Conservation (phyloP, 2,329 filamentous ascomycete genomes). For the Alternaria incomplexa region DNA sequence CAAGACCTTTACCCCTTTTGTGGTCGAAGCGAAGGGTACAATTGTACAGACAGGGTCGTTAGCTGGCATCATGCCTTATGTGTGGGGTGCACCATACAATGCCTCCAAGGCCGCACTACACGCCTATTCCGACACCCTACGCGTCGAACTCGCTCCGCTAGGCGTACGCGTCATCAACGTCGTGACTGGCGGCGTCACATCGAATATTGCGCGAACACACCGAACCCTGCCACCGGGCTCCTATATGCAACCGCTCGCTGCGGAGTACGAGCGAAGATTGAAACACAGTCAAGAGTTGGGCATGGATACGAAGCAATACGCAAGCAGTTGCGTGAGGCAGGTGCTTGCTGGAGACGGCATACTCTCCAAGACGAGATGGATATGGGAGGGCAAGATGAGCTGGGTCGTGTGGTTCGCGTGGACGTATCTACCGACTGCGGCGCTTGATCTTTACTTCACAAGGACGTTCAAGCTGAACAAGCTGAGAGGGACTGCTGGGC, state of each 20-base stretch:
- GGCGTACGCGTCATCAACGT: constrained; percentile 56
- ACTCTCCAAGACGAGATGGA: constrained; percentile 52
- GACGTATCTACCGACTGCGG: constrained; percentile 54
- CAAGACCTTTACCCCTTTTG: constrained; percentile 61
- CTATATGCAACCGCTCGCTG: constrained; percentile 59
- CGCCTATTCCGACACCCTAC: constrained; percentile 63
- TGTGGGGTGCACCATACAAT: constrained; percentile 57
- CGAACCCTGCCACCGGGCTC: constrained; percentile 56
- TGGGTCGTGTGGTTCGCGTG: constrained; percentile 57
- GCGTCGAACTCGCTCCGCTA: constrained; percentile 62
- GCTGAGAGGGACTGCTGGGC: constrained; percentile 46
- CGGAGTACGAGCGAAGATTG: constrained; percentile 59
- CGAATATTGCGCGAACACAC: constrained; percentile 62
- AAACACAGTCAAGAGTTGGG: constrained; percentile 60
- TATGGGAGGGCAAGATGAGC: constrained; percentile 62
- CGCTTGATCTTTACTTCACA: constrained; percentile 55
- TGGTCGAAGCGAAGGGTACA: constrained; percentile 55
- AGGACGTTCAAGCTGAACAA: constrained; percentile 61
- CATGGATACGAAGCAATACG: constrained; percentile 61
- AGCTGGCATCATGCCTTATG: constrained; percentile 50
- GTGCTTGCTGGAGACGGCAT: constrained; percentile 51
- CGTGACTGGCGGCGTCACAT: constrained; percentile 66
- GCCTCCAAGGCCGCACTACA: constrained; percentile 66
- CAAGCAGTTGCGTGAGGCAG: constrained; percentile 60
- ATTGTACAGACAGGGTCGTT: constrained; percentile 56